phyloP scores from a whole-genome alignment of 2,329 filamentous ascomycete species.

The Trichoderma aggressivum region DNA sequence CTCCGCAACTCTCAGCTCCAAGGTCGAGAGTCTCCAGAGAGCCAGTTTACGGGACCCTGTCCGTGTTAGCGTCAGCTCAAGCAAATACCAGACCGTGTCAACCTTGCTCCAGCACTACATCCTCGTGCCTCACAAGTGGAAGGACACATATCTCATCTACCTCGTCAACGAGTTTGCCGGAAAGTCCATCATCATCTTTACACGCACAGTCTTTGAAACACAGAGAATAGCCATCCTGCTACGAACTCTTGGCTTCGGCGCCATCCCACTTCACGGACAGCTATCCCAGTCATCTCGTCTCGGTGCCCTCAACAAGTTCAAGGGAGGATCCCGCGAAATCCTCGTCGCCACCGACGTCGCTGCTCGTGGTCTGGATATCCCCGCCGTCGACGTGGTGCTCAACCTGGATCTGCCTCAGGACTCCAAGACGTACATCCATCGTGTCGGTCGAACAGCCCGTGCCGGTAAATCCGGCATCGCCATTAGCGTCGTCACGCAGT shows the following conservation, averaged over 20 bases:
- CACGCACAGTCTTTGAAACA: conserved; percentile 85
- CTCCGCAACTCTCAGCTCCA: conserved; percentile 89
- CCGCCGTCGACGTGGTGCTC: conserved; percentile 81
- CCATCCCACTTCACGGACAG: conserved; percentile 90
- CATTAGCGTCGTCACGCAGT: conserved; percentile 79
- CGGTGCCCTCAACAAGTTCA: conserved; percentile 88
- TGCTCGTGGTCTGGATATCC: conserved; percentile 87
- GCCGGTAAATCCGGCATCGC: conserved; percentile 82
- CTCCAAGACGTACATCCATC: conserved; percentile 86
- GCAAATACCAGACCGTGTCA: conserved; percentile 87
- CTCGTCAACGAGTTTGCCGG: conserved; percentile 83
- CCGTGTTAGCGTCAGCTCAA: conserved; percentile 74
- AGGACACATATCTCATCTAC: conserved; percentile 86
- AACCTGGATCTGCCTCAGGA: conserved; percentile 83
- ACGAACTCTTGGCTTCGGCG: conserved; percentile 79
- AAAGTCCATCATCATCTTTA: conserved; percentile 87
- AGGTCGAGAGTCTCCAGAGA: conserved; percentile 88
- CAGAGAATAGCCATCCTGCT: conserved; percentile 82
- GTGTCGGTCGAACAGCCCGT: conserved; percentile 82
- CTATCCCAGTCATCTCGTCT: conserved; percentile 83
- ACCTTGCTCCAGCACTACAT: conserved; percentile 83
- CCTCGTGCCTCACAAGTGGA: conserved; percentile 80
- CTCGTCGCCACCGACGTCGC: conserved; percentile 94
- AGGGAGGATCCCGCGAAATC: conserved; percentile 73
- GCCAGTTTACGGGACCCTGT: conserved; percentile 83